Percentiles rank a stretch among this genome's conserved stretches.
Conservation (phyloP, 2,329 filamentous ascomycete species). For the Phoma sp. region DNA sequence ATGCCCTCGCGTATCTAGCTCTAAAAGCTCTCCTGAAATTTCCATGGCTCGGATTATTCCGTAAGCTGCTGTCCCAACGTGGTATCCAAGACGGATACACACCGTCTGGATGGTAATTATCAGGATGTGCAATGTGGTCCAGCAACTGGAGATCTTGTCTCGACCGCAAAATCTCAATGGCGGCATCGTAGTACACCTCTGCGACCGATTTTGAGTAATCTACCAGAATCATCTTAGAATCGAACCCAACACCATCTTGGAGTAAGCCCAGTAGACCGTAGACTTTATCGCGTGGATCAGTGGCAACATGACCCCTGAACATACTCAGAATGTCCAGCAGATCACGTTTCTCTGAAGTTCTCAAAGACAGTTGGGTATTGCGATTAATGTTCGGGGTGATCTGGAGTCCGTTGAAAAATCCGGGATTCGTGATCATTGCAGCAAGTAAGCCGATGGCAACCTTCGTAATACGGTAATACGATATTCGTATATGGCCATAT, state of each 20-base stretch:
- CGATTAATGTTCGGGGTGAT: too few species aligned
- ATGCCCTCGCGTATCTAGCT: too few species aligned
- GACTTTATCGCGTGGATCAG: neutral
- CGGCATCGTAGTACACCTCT: neutral
- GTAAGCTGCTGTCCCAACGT: neutral
- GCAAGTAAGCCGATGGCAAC: too few species aligned
- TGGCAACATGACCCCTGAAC: neutral
- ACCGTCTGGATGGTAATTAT: too few species aligned
- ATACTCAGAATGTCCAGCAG: too few species aligned
- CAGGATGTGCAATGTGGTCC: neutral
- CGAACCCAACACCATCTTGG: neutral
- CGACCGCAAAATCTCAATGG: neutral
- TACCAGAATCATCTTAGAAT: neutral
- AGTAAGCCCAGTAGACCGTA: neutral
- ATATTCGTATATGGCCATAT: too few species aligned
- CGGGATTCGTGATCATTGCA: too few species aligned
- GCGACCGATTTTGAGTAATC: neutral
- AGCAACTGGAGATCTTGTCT: neutral
- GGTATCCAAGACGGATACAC: too few species aligned
- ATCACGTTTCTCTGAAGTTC: neutral
- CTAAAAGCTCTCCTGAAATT: too few species aligned
- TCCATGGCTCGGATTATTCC: too few species aligned
- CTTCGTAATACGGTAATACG: too few species aligned
- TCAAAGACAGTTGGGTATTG: neutral
- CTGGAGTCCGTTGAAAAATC: too few species aligned